Base-by-base conservation (phyloP, 148 eudicot genomes). In the Gaultheria prostrata region DNA sequence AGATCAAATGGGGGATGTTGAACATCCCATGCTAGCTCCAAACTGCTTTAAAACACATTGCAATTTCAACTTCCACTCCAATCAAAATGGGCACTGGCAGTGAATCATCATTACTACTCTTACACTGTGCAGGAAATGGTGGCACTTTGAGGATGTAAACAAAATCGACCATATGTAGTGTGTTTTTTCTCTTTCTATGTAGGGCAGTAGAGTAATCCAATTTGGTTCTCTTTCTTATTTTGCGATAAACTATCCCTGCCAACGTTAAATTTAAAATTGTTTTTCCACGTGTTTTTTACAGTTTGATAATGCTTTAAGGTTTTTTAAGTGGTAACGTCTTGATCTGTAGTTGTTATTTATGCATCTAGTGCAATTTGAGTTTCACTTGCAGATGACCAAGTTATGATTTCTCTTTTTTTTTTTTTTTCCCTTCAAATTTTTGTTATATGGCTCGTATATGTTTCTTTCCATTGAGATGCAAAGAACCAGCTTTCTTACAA, bases 401-500 rank as follows among this genome's bases (percentile, higher is more conserved):
- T 30, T 17, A 78, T 53, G 43, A 21, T 77, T 80, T 13, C 1
- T 9, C 39, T 63, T 65, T 67, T 65, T 49, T 63, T 53, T 11
- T 30, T 63, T 50, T 75, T 28, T 67, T 2, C 39, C 43, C 43
- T 39, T 39, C 6, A 39, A 39, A 39, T 33, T 26, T 75, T 28
- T 67, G 26, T 54, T 49, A 10, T 49, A 18, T 14, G 54, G 32
- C 13, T 35, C 51, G 21, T 32, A 28, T 21, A 32, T 76, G 21
- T 48, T 39, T 56, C 46, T 46, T 46, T 30, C 15, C 7, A 9
- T 48, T 48, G 77, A 49, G 26, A 77, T 46, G 15, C 33, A 17
- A 48, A 78, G 67, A 65, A 83, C 20, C 30, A 46, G 20, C 54
- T 78, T 17, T 45, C 80, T 78, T 77, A 17, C 28, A 8, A 78